phyloP scores from a whole-genome alignment of 108 stramenopile species.

The Fistulifera pelliculosa region DNA sequence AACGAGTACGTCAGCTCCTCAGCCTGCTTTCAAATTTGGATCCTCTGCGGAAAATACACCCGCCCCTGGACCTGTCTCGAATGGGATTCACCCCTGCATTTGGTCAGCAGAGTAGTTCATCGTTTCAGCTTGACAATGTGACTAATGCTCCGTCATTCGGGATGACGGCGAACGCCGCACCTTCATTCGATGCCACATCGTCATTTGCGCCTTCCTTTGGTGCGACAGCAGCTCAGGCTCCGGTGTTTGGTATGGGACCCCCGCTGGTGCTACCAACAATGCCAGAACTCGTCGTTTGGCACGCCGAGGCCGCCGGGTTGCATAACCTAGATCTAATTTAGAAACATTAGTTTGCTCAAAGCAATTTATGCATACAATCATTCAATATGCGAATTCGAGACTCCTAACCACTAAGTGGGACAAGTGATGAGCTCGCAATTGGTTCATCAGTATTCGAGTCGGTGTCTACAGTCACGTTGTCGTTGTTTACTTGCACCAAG shows the following conservation, averaged over 20 bases:
- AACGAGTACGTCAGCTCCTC: background rate
- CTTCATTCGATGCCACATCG: background rate
- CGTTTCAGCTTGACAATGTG: background rate
- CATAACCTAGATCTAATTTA: background rate
- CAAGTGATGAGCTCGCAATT: no score
- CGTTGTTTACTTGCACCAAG: no score
- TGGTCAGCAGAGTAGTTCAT: no score
- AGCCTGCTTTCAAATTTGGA: constrained; percentile 6
- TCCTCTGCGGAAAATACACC: constrained; percentile 5
- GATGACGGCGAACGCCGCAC: background rate
- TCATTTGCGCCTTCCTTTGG: constrained; percentile 1
- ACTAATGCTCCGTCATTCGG: background rate
- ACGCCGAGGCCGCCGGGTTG: constrained; percentile 2
- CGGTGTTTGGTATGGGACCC: background rate
- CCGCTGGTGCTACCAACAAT: background rate
- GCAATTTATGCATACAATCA: no score
- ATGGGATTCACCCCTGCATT: no score
- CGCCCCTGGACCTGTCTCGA: constrained; percentile 2
- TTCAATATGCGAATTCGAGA: no score
- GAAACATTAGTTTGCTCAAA: no score
- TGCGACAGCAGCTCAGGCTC: background rate
- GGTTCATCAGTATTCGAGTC: no score
- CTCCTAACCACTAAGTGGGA: no score
- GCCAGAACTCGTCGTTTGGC: constrained; percentile 1
- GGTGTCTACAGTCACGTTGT: no score